A percentile compares a stretch with the other conserved stretches of the same genome.
Evolutionary conservation across 2,329 filamentous ascomycete genomes (phyloP).

Genomic region (Penicillium concentricum): DNA sequence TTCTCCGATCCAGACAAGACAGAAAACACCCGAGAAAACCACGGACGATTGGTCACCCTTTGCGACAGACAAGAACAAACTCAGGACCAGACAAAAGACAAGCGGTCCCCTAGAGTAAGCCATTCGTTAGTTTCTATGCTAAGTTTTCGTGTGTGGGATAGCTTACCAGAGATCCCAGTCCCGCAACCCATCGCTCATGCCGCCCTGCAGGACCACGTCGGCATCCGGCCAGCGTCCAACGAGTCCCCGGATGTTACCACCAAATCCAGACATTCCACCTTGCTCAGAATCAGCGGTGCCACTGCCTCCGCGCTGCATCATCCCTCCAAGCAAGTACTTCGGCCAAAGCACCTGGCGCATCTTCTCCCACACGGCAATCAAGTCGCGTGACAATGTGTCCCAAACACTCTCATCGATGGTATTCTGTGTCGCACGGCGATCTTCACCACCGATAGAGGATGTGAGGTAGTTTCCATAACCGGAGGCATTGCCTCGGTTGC

Average conservation of each 20-base stretch:
- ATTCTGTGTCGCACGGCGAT: constrained; percentile 82
- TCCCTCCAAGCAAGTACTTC: constrained; percentile 78
- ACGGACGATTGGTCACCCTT: constrained; percentile 76
- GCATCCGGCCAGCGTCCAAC: constrained; percentile 67
- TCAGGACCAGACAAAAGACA: constrained; percentile 87
- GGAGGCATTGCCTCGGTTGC: constrained; percentile 50
- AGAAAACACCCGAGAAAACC: constrained; percentile 95
- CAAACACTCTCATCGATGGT: constrained; percentile 97
- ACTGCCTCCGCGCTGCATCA: constrained; percentile 59
- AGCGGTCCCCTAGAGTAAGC: constrained; percentile 69
- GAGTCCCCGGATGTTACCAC: constrained; percentile 52
- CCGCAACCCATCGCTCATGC: constrained; percentile 83
- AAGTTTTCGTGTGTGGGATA: not conserved
- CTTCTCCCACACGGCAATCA: constrained; percentile 94
- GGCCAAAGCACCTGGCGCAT: constrained; percentile 96
- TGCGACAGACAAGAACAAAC: constrained; percentile 82
- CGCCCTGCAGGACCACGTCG: constrained; percentile 63
- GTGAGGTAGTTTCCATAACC: constrained; percentile 80
- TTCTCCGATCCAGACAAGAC: constrained; percentile 94
- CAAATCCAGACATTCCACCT: constrained; percentile 51
- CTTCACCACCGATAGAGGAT: constrained; percentile 86
- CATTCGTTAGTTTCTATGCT: not conserved
- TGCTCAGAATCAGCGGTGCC: constrained; percentile 55
- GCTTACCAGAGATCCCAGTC: constrained; percentile 92
- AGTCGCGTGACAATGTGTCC: constrained; percentile 90